phyloP scores from a whole-genome alignment of 129 eudicot genomes.

The Flaveria bidentis region DNA sequence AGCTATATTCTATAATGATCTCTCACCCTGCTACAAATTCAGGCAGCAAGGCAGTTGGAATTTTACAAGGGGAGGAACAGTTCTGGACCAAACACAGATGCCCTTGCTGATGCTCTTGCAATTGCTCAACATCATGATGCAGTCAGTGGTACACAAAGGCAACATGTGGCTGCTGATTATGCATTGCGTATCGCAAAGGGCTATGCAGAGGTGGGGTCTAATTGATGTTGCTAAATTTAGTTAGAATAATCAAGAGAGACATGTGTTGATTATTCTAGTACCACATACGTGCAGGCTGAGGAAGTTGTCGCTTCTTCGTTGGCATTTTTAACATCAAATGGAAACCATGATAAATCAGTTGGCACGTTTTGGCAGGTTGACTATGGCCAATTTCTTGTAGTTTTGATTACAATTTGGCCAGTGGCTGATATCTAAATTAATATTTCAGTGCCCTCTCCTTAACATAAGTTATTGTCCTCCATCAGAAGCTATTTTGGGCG shows the following conservation, averaged over 20 bases:
- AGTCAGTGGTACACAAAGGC: conserved; percentile 90
- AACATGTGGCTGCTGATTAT: conserved; percentile 94
- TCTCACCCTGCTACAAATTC: conserved; percentile 20
- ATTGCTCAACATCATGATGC: conserved; percentile 97
- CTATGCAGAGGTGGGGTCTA: conserved; percentile 57
- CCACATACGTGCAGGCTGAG: conserved; percentile 62
- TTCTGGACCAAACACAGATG: conserved; percentile 66
- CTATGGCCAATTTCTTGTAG: conserved; percentile 15
- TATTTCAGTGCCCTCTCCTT: conserved; percentile 83
- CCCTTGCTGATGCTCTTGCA: conserved; percentile 83
- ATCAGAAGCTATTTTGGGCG: conserved; percentile 70
- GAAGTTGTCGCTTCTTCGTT: conserved; percentile 70
- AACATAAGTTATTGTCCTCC: conserved; percentile 90
- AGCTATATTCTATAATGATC: conserved; percentile 15
- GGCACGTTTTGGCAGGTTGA: conserved; percentile 70
- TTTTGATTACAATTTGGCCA: conserved; percentile 14
- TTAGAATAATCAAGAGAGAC: background rate
- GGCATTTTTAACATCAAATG: conserved; percentile 48
- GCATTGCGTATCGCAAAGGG: conserved; percentile 74
- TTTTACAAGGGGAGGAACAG: conserved; percentile 58
- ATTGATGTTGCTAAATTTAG: conserved; percentile 8
- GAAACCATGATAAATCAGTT: conserved; percentile 31
- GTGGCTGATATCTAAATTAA: conserved; percentile 28
- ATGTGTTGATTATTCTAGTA: conserved; percentile 8
- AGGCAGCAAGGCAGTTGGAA: conserved; percentile 98